Conservation (phyloP, 805 yeast species). For the Metschnikowia chrysomelidarum region DNA sequence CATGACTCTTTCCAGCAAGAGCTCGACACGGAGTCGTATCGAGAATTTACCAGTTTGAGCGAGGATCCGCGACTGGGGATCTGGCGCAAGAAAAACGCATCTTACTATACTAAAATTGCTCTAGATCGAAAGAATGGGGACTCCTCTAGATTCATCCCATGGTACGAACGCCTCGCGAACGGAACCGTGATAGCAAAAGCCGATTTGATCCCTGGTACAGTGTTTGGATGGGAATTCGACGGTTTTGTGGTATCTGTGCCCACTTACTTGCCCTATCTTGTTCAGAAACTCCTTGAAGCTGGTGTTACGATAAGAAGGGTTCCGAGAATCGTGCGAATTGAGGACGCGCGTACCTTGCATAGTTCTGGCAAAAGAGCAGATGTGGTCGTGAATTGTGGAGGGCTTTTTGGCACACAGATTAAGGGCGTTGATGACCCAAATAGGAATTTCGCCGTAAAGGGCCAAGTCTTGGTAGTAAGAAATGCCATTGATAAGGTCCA, state of each 20-base stretch:
- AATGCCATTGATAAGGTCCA: conserved; percentile 35
- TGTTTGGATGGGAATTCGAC: conserved; percentile 46
- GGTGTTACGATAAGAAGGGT: conserved; percentile 52
- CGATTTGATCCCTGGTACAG: conserved; percentile 43
- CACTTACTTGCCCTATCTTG: conserved; percentile 52
- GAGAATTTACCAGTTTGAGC: conserved; percentile 45
- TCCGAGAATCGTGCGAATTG: conserved; percentile 36
- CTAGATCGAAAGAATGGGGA: conserved; percentile 12
- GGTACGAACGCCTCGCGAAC: conserved; percentile 49
- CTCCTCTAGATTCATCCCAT: conserved; percentile 25
- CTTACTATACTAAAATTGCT: conserved; percentile 14
- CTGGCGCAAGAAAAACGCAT: conserved; percentile 16
- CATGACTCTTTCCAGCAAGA: conserved; percentile 28
- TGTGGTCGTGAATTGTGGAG: conserved; percentile 57
- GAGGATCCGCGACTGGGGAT: conserved; percentile 49
- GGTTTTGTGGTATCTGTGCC: conserved; percentile 61
- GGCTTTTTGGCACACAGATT: conserved; percentile 45
- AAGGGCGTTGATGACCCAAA: conserved; percentile 45
- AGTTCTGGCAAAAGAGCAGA: conserved; percentile 32
- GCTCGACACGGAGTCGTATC: conserved; percentile 50
- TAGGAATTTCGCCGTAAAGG: conserved; percentile 51
- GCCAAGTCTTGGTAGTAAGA: conserved; percentile 54
- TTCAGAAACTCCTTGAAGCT: conserved; percentile 40
- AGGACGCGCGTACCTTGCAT: conserved; percentile 41
- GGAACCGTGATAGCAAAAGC: conserved; percentile 29